phyloP scores from a whole-genome alignment of 306 rosid genomes.

The Sphenostylis stenocarpa region DNA sequence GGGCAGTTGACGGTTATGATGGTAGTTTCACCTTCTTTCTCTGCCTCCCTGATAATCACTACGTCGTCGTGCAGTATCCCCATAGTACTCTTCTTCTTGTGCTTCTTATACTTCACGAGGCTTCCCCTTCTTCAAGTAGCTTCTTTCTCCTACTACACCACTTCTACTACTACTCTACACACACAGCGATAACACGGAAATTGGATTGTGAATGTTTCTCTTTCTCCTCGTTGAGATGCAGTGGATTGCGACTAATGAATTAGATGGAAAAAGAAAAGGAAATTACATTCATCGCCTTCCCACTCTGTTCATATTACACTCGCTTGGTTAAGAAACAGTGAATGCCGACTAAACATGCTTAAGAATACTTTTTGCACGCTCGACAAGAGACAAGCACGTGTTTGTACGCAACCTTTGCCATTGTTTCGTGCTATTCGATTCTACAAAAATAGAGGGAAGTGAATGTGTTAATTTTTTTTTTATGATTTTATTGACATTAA shows the following conservation, averaged over 20 bases:
- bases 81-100: slow-evolving; percentile 37
- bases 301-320: background rate
- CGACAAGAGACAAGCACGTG: slow-evolving; percentile 7
- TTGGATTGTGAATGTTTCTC: background rate
- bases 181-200: background rate
- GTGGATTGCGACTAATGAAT: background rate
- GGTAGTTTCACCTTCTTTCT: slow-evolving; percentile 64
- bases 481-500: too few species aligned
- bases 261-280: background rate
- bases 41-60: slow-evolving; percentile 60
- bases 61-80: slow-evolving; percentile 81
- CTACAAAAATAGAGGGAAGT: too few species aligned
- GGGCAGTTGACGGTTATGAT: slow-evolving; percentile 91
- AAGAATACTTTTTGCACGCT: background rate
- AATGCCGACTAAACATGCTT: background rate
- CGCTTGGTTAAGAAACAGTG: background rate
- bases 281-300: background rate
- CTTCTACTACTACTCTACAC: background rate
- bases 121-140: too few species aligned
- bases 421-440: background rate
- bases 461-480: too few species aligned
- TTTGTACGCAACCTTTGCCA: background rate
- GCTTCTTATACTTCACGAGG: background rate
- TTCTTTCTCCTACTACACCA: background rate
- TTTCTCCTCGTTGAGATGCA: background rate